Conservation (phyloP, 2,329 filamentous ascomycete species). For the Ophiostoma ulmi region DNA sequence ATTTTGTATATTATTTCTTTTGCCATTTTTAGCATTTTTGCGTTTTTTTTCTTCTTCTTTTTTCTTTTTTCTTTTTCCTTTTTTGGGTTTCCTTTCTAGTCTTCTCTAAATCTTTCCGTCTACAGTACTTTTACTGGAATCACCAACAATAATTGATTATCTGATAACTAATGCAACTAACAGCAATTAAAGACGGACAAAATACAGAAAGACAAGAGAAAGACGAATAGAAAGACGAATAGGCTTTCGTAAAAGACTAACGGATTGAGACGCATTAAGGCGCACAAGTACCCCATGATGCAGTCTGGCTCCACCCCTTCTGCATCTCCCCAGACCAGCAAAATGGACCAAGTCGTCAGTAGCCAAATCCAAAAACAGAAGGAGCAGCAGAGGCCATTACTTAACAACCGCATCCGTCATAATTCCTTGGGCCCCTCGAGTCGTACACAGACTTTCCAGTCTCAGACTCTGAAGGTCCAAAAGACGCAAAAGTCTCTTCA, state of each 20-base stretch:
- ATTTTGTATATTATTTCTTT: neutral
- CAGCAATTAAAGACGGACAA: neutral
- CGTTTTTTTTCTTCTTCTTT: neutral
- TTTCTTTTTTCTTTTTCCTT: neutral
- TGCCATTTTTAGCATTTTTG: no score
- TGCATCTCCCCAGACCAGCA: conserved; percentile 17
- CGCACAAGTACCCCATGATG: conserved; percentile 11
- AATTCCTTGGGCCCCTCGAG: neutral
- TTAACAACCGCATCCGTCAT: conserved; percentile 10
- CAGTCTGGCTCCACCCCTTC: conserved; percentile 17
- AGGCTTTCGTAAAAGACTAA: neutral
- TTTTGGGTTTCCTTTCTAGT: neutral
- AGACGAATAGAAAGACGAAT: neutral
- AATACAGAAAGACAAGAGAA: neutral
- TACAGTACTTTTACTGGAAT: neutral
- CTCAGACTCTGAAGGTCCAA: neutral
- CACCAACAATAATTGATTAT: neutral
- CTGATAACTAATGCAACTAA: neutral
- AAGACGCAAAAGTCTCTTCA: no score
- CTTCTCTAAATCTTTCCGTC: neutral
- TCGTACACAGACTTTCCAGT: neutral
- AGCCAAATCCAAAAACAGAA: neutral
- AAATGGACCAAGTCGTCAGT: conserved; percentile 5
- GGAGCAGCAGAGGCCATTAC: neutral
- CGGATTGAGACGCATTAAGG: neutral